A percentile compares a stretch with the other conserved stretches of the same genome.
phyloP scores from a whole-genome alignment of 192 early-diverging fungal species.

The Backusella liffmaniae region DNA sequence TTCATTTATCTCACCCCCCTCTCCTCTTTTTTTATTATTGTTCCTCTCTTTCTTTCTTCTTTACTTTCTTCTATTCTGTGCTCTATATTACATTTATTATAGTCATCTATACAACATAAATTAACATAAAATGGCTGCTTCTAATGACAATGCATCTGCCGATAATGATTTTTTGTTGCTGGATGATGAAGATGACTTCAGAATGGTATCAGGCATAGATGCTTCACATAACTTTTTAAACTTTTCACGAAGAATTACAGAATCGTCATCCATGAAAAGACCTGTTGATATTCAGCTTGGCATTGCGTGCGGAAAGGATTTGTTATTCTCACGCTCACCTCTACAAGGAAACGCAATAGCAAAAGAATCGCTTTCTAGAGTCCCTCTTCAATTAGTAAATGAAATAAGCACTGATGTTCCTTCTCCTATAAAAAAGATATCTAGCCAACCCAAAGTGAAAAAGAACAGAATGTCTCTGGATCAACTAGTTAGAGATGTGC shows the following conservation, averaged over 20 bases:
- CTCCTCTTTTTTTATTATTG: not conserved
- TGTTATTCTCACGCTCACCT: not conserved
- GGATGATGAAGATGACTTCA: not conserved
- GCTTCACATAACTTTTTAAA: constrained; percentile 9
- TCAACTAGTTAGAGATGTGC: constrained; percentile 1
- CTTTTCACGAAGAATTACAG: constrained; percentile 7
- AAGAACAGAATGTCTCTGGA: not conserved
- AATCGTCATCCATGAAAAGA: not conserved
- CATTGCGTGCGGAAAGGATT: constrained; percentile 5
- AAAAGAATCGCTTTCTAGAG: not conserved
- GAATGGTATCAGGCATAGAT: not conserved
- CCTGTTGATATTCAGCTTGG: constrained; percentile 24
- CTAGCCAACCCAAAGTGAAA: not conserved
- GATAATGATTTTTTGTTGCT: not conserved
- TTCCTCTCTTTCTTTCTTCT: not conserved
- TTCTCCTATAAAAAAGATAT: not conserved
- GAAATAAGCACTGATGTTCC: not conserved
- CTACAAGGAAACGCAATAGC: not conserved
- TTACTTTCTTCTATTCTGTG: not conserved
- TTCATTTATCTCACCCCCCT: not conserved
- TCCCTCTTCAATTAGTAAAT: not conserved
- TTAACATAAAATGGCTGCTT: not conserved
- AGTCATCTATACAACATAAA: not conserved
- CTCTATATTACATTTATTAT: not conserved
- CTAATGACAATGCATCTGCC: not conserved